These are phyloP conservation scores for Barbarea vulgaris DNA, from an alignment of 345 rosid genomes.

Conservation along the genomic window DNA sequence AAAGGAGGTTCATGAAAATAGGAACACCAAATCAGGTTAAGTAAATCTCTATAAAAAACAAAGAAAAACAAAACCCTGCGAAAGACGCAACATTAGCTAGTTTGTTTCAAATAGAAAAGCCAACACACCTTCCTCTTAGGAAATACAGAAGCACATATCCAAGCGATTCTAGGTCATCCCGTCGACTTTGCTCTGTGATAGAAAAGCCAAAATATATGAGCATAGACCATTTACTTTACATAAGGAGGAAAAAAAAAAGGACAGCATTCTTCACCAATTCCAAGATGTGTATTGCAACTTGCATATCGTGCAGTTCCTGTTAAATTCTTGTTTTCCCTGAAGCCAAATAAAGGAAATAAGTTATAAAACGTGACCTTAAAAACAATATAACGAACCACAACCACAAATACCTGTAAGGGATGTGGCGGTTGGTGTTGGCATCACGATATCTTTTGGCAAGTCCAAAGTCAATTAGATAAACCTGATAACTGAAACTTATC, in stretches of 20 bases:
- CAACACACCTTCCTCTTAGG: constrained; percentile 84
- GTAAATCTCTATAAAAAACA: not conserved
- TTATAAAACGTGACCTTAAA: not conserved
- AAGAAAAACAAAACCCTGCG: not conserved
- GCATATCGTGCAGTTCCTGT: constrained; percentile 99
- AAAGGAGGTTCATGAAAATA: constrained; percentile 30
- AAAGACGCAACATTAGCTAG: not conserved
- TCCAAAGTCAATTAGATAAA: constrained; percentile 86
- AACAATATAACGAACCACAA: not conserved
- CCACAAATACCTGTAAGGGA: constrained; percentile 67
- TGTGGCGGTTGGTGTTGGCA: constrained; percentile 76
- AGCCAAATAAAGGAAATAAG: not conserved
- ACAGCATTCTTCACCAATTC: constrained; percentile 65
- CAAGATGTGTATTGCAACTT: constrained; percentile 97
- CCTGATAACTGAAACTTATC: constrained; percentile 48
- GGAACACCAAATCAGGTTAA: not conserved
- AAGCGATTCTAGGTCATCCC: constrained; percentile 81
- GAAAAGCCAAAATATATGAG: constrained; percentile 9
- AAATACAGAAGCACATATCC: constrained; percentile 79
- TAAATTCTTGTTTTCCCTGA: constrained; percentile 93
- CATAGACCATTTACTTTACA: not conserved
- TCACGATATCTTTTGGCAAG: constrained; percentile 88
- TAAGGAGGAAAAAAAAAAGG: not conserved
- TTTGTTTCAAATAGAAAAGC: not conserved
- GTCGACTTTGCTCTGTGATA: constrained; percentile 70